Evolutionary conservation across 768 basidiomycete species (phyloP).

Genomic region (Tylopilus balloui): DNA sequence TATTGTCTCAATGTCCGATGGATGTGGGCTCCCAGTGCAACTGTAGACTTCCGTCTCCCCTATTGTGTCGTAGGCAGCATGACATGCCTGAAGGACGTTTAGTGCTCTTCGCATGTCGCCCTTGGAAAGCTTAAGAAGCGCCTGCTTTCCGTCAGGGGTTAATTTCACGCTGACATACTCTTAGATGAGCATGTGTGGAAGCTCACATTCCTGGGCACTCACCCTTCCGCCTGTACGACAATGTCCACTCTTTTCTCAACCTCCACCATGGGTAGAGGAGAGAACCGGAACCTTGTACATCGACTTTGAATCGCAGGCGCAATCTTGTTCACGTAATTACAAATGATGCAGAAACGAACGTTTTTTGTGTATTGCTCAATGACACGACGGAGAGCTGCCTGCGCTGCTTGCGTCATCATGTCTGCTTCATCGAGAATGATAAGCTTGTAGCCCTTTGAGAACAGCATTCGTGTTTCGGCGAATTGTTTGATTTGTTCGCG

Average conservation of each 20-base stretch:
- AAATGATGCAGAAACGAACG: slow-evolving; percentile 98
- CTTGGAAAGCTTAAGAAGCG: slow-evolving; percentile 88
- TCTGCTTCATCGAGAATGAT: slow-evolving; percentile 99
- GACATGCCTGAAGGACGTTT: slow-evolving; percentile 95
- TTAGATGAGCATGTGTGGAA: not conserved
- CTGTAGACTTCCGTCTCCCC: slow-evolving; percentile 93
- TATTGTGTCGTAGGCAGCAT: slow-evolving; percentile 88
- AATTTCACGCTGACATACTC: slow-evolving; percentile 65
- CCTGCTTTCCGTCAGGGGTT: slow-evolving; percentile 80
- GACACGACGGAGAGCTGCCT: slow-evolving; percentile 92
- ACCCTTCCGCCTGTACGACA: slow-evolving; percentile 86
- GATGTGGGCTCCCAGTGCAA: slow-evolving; percentile 96
- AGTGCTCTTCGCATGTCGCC: slow-evolving; percentile 98
- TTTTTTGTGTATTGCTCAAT: slow-evolving; percentile 99
- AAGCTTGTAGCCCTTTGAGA: slow-evolving; percentile 92
- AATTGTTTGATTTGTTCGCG: slow-evolving; percentile 99
- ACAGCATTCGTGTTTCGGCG: slow-evolving; percentile 89
- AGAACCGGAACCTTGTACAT: slow-evolving; percentile 96
- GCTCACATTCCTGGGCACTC: slow-evolving; percentile 19
- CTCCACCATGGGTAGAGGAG: slow-evolving; percentile 79
- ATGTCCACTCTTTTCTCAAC: slow-evolving; percentile 76
- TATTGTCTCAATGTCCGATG: slow-evolving; percentile 87
- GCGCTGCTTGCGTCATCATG: slow-evolving; percentile 99
- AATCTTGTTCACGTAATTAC: slow-evolving; percentile 99
- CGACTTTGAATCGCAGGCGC: slow-evolving; percentile 97